Base-by-base conservation (phyloP, 768 basidiomycete species). In the Kwoniella botswanensis region DNA sequence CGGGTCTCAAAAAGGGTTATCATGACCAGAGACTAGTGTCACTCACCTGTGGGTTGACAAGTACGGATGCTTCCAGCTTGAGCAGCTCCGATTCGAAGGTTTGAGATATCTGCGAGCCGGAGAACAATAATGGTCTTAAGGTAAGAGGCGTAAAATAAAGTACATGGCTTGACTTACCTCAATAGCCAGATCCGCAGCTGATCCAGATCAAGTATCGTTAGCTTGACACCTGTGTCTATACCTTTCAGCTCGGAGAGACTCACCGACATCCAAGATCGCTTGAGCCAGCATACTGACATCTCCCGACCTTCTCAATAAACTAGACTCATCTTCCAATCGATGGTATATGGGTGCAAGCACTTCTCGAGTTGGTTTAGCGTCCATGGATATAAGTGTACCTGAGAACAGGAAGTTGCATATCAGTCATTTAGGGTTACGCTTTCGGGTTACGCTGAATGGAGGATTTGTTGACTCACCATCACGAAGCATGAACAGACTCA, bases 211-310 rank as follows among this genome's bases (percentile, higher is more conserved):
- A 35, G 35, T 35, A 35, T 35, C 35, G 1, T 35, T 35, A 35
- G 35, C 35, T 35, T 35, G 35, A 35, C 35, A 35, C 35, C 7
- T 35, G 35, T 35, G 35, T 6, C 7, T 35, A 6, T 7, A 6
- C 35, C 6, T 0, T 9, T 9, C 7, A 35, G 7, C 35, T 35
- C 35, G 35, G 35, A 35, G 35, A 35, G 13, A 75, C 81, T 74
- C 56, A 79, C 81, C 75, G 26, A 79, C 73, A 66, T 83, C 82
- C 24, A 83, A 66, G 17, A 83, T 68, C 3, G 79, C 82, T 61
- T 83, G 68, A 43, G 80, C 76, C 22, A 83, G 72, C 82, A 83
- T 83, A 64, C 81, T 82, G 41, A 77, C 77, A 76, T 83, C 82
- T 21, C 74, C 78, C 6, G 79, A 79, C 56, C 78, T 50, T 53